A percentile compares a stretch with the other conserved stretches of the same genome.
Evolutionary conservation across 495 filamentous ascomycete genomes (phyloP).

Genomic region (Sporormia fimetaria): DNA sequence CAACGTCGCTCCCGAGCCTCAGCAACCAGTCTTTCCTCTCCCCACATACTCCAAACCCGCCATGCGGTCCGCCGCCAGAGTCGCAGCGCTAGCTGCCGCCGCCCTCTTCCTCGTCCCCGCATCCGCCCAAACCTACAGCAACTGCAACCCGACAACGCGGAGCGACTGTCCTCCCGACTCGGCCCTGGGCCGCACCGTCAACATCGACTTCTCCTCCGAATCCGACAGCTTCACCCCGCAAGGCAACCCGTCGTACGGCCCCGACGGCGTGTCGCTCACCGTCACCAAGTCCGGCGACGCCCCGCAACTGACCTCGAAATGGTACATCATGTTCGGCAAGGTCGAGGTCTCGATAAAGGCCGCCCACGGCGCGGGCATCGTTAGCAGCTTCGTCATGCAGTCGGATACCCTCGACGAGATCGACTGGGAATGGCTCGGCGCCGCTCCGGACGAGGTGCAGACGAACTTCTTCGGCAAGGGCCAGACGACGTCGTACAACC

Average conservation of each 20-base stretch:
- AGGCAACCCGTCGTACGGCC: conserved; percentile 57
- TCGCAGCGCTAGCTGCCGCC: conserved; percentile 18
- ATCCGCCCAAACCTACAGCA: conserved; percentile 61
- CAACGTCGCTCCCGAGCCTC: background rate
- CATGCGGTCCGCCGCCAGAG: conserved; percentile 17
- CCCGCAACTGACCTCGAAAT: conserved; percentile 64
- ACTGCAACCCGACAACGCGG: conserved; percentile 58
- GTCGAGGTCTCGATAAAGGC: conserved; percentile 49
- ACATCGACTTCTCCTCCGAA: conserved; percentile 64
- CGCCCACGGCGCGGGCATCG: conserved; percentile 55
- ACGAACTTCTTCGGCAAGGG: conserved; percentile 95
- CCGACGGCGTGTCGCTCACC: conserved; percentile 73
- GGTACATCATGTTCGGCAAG: conserved; percentile 64
- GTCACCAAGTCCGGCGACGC: conserved; percentile 71
- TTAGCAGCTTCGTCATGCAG: conserved; percentile 76
- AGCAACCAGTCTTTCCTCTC: conserved; percentile 3
- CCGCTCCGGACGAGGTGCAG: conserved; percentile 55
- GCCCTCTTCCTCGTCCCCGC: conserved; percentile 23
- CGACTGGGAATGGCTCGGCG: conserved; percentile 76
- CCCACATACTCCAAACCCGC: conserved; percentile 10
- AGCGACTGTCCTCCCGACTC: conserved; percentile 61
- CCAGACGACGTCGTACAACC: conserved; percentile 57
- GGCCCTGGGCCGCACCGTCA: conserved; percentile 67
- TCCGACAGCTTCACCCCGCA: conserved; percentile 57
- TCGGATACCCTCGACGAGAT: conserved; percentile 92